Evolutionary conservation across 2,329 filamentous ascomycete genomes (phyloP).

Genomic region (Fusarium subtropicale): DNA sequence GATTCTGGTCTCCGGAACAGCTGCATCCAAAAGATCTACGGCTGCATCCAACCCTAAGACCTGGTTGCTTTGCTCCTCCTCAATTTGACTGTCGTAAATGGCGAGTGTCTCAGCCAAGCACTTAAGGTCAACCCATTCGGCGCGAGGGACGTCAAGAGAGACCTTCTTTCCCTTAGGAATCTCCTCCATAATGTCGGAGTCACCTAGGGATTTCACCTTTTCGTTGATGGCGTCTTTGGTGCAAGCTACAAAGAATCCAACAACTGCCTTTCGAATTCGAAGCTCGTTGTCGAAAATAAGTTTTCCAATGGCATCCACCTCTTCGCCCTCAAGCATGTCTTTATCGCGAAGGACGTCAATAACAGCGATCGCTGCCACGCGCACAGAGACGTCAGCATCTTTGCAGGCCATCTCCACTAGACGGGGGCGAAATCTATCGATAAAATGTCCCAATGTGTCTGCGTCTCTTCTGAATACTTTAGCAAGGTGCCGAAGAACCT

Average conservation of each 20-base stretch:
- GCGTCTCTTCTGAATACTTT: conserved; percentile 84
- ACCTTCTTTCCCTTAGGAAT: conserved; percentile 75
- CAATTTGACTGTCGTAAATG: conserved; percentile 79
- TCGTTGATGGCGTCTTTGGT: conserved; percentile 83
- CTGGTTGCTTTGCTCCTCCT: conserved; percentile 64
- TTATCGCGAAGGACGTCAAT: conserved; percentile 85
- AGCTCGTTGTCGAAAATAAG: conserved; percentile 90
- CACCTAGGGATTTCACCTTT: conserved; percentile 86
- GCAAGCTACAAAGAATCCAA: conserved; percentile 89
- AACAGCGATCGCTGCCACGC: conserved; percentile 82
- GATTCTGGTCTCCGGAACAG: conserved; percentile 81
- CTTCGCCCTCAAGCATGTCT: conserved; percentile 88
- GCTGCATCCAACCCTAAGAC: conserved; percentile 62
- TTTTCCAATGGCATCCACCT: conserved; percentile 88
- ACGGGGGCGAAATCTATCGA: conserved; percentile 87
- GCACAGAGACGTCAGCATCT: conserved; percentile 84
- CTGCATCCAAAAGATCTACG: conserved; percentile 69
- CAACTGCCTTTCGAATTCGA: conserved; percentile 87
- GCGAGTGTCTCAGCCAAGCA: conserved; percentile 86
- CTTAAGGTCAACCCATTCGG: conserved; percentile 92
- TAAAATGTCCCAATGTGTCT: conserved; percentile 89
- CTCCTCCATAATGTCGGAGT: conserved; percentile 81
- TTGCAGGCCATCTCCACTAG: conserved; percentile 92
- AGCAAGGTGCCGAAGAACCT: conserved; percentile 85
- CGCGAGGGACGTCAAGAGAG: conserved; percentile 79